phyloP scores from a whole-genome alignment of 805 yeast species.

The Isabelozyma gotoi region DNA sequence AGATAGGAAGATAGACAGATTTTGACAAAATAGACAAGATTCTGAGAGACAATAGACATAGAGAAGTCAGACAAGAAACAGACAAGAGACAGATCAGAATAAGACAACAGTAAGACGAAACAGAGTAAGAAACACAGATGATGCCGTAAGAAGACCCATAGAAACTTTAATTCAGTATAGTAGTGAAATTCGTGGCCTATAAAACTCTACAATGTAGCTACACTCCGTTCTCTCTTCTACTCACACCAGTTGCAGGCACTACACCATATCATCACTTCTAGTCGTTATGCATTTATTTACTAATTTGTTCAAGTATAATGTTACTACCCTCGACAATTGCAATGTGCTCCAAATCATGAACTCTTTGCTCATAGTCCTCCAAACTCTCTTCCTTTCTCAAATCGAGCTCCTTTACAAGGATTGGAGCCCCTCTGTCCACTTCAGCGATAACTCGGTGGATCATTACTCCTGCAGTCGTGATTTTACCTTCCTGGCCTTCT shows the following conservation, averaged over 20 bases:
- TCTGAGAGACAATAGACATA: too few species aligned
- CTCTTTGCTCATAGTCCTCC: slow-evolving; percentile 78
- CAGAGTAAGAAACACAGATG: too few species aligned
- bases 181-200: background rate
- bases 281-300: background rate
- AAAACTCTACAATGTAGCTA: background rate
- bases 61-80: too few species aligned
- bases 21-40: too few species aligned
- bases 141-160: too few species aligned
- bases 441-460: slow-evolving; percentile 94
- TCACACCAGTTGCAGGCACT: too few species aligned
- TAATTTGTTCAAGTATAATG: slow-evolving; percentile 46
- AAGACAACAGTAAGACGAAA: too few species aligned
- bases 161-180: too few species aligned
- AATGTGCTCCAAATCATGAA: slow-evolving; percentile 79
- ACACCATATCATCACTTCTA: too few species aligned
- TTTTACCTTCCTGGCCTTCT: slow-evolving; percentile 85
- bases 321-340: slow-evolving; percentile 93
- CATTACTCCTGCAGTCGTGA: slow-evolving; percentile 87
- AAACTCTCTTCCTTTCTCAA: slow-evolving; percentile 70
- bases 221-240: too few species aligned
- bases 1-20: background rate
- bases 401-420: slow-evolving; percentile 76
- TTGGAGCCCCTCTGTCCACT: slow-evolving; percentile 91
- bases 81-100: too few species aligned